Evolutionary conservation across 768 basidiomycete genomes (phyloP).

Genomic region (Tylopilus intermedius): DNA sequence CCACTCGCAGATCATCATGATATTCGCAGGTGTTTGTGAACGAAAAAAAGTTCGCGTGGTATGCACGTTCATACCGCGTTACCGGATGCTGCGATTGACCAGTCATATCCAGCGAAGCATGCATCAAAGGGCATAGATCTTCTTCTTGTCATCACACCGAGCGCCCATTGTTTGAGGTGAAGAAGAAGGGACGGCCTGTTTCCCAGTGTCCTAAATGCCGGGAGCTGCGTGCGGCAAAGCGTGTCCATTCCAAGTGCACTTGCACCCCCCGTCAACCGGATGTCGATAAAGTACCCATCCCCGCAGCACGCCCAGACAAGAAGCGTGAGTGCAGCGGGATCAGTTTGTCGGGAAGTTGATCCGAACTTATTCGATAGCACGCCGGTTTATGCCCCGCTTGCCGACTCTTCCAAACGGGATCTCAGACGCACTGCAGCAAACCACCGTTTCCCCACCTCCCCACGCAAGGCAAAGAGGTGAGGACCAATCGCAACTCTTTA

Average conservation of each 20-base stretch:
- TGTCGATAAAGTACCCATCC: conserved; percentile 30
- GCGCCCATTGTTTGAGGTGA: conserved; percentile 86
- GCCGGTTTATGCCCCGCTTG: conserved; percentile 63
- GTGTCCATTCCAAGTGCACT: conserved; percentile 77
- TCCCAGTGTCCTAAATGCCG: conserved; percentile 87
- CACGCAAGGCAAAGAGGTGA: conserved; percentile 51
- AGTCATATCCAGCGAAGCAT: conserved; percentile 61
- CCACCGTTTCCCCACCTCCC: conserved; percentile 28
- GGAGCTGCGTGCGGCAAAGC: conserved; percentile 73
- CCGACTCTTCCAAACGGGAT: conserved; percentile 74
- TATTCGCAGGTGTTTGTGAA: conserved; percentile 63
- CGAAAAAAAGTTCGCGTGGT: conserved; percentile 75
- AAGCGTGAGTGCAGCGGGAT: conserved; percentile 25
- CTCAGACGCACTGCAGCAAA: conserved; percentile 43
- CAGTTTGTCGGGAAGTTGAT: conserved; percentile 15
- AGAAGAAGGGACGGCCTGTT: conserved; percentile 88
- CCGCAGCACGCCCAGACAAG: conserved; percentile 29
- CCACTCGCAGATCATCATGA: neutral
- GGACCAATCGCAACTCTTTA: neutral
- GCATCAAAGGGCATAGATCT: conserved; percentile 92
- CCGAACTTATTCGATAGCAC: conserved; percentile 38
- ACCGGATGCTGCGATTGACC: conserved; percentile 10
- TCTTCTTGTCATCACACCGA: conserved; percentile 84
- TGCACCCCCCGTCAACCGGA: conserved; percentile 45
- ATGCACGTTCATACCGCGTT: conserved; percentile 14